These are phyloP conservation scores for Penicillium fimorum DNA, from an alignment of 495 filamentous ascomycete species.

Conservation along the genomic window DNA sequence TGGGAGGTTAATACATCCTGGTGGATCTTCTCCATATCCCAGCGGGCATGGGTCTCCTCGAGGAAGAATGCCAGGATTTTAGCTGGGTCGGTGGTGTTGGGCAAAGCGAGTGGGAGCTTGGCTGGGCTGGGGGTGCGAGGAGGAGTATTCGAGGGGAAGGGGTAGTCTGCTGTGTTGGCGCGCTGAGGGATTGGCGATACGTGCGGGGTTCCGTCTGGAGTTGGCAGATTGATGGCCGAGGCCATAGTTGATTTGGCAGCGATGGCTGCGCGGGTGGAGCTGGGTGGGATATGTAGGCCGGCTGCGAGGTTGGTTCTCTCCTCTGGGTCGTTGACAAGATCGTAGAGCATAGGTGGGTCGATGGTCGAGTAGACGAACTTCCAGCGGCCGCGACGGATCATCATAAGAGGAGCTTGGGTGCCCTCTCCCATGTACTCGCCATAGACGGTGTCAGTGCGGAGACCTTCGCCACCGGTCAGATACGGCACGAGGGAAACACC, in stretches of 20 bases:
- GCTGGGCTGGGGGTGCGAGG: conserved; percentile 43
- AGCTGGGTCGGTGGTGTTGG: conserved; percentile 43
- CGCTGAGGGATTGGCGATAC: conserved; percentile 35
- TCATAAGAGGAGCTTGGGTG: conserved; percentile 80
- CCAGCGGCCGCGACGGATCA: conserved; percentile 80
- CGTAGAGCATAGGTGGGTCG: conserved; percentile 76
- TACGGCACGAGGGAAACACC: conserved; percentile 71
- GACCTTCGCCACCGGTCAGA: conserved; percentile 55
- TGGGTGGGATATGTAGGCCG: conserved; percentile 30
- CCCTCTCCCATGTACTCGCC: conserved; percentile 90
- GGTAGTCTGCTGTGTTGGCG: conserved; percentile 28
- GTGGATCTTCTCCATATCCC: conserved; percentile 73
- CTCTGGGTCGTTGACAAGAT: conserved; percentile 68
- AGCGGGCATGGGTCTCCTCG: conserved; percentile 62
- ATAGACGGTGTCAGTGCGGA: conserved; percentile 68
- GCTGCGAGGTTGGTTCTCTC: conserved; percentile 69
- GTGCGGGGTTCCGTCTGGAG: conserved; percentile 37
- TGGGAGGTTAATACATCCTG: conserved; percentile 67
- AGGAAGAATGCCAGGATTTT: conserved; percentile 57
- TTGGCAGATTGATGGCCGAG: conserved; percentile 36
- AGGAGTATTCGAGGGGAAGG: conserved; percentile 38
- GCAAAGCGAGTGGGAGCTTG: conserved; percentile 32
- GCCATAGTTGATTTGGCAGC: conserved; percentile 17
- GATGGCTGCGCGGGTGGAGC: conserved; percentile 7
- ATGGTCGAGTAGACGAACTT: conserved; percentile 81